A percentile compares a stretch with the other conserved stretches of the same genome.
phyloP scores from a whole-genome alignment of 805 yeast species.

The Metschnikowia proteae region DNA sequence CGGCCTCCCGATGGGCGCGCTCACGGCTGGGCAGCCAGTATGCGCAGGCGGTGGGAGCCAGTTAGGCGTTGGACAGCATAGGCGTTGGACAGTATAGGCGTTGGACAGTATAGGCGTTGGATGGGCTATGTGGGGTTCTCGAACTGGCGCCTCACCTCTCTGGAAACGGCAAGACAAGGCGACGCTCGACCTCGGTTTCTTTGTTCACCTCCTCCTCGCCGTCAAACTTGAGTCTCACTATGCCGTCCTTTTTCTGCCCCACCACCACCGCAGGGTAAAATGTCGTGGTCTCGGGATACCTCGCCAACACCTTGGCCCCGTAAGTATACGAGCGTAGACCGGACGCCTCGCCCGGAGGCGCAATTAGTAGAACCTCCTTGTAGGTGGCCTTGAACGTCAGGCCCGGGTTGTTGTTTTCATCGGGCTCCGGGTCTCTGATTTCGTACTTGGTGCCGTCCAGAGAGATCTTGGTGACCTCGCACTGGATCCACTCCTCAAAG shows the following conservation, averaged over 20 bases:
- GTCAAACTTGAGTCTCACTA: constrained; percentile 78
- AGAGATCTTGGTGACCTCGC: constrained; percentile 77
- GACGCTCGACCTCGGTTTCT: constrained; percentile 87
- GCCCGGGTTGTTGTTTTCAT: constrained; percentile 85
- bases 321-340: constrained; percentile 55
- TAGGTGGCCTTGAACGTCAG: constrained; percentile 78
- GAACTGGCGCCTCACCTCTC: constrained; percentile 13
- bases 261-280: constrained; percentile 92
- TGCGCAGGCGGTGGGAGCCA: too few species aligned
- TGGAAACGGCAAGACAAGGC: constrained; percentile 78
- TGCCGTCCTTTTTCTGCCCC: constrained; percentile 69
- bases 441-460: constrained; percentile 73
- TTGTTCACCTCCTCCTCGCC: constrained; percentile 97
- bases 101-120: too few species aligned
- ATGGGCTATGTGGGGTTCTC: too few species aligned
- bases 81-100: too few species aligned
- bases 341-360: constrained; percentile 45
- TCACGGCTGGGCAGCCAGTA: too few species aligned
- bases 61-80: too few species aligned
- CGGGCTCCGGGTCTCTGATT: constrained; percentile 97
- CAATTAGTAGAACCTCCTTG: constrained; percentile 75
- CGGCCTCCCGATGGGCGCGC: neutral
- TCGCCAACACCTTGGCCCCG: constrained; percentile 81
- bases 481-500: constrained; percentile 94
- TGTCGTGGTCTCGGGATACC: constrained; percentile 97